These are phyloP conservation scores for Amauroascus niger DNA, from an alignment of 2,329 filamentous ascomycete species.

Conservation along the genomic window DNA sequence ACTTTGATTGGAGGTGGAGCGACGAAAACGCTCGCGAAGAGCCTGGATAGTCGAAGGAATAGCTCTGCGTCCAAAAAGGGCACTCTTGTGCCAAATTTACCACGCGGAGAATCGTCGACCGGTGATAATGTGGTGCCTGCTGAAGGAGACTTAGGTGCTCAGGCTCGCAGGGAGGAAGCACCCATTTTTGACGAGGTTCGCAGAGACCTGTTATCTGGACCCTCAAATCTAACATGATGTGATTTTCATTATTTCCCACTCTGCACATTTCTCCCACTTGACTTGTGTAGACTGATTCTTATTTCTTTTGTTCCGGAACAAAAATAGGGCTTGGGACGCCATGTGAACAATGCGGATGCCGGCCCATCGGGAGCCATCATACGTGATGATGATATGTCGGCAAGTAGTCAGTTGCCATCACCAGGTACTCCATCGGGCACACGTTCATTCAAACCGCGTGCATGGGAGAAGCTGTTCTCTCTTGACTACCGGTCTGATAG, in stretches of 20 bases:
- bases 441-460: conserved; percentile 23
- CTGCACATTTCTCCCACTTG: background rate
- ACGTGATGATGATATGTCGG: conserved; percentile 10
- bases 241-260: background rate
- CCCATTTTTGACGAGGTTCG: conserved; percentile 41
- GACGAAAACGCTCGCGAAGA: conserved; percentile 72
- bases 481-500: conserved; percentile 35
- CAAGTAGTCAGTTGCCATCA: conserved; percentile 15
- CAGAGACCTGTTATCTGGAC: conserved; percentile 38
- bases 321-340: conserved; percentile 13
- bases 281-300: conserved; percentile 15
- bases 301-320: background rate
- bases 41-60: conserved; percentile 80
- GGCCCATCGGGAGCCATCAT: conserved; percentile 14
- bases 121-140: conserved; percentile 30
- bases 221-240: conserved; percentile 22
- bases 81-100: conserved; percentile 22
- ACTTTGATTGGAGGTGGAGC: conserved; percentile 58
- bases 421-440: conserved; percentile 23
- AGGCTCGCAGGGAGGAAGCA: conserved; percentile 31
- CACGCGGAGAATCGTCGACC: conserved; percentile 28
- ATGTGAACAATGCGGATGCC: background rate
- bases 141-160: conserved; percentile 28
- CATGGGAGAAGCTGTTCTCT: conserved; percentile 38
- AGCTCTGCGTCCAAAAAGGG: conserved; percentile 78